Conservation (phyloP, 176 grass and related monocot genomes). For the Guadua angustifolia region DNA sequence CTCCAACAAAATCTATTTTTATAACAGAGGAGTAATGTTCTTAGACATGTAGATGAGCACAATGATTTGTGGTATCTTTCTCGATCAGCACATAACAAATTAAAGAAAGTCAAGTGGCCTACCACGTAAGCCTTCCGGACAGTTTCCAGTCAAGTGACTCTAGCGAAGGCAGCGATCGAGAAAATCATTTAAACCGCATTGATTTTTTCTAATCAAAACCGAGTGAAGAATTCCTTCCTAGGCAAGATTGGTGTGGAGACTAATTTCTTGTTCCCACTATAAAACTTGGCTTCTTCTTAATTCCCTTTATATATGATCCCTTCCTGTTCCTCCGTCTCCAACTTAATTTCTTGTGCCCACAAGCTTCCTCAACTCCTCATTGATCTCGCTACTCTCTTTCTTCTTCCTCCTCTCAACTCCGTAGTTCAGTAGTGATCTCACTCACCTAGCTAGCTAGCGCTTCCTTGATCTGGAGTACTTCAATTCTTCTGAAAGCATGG, state of each 20-base stretch:
- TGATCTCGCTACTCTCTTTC: background rate
- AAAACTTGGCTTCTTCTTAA: slow-evolving; percentile 39
- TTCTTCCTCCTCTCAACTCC: background rate
- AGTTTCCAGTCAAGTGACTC: background rate
- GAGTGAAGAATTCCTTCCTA: slow-evolving; percentile 43
- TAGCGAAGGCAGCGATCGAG: no score
- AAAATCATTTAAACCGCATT: no score
- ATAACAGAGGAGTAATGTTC: no score
- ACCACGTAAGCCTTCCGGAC: slow-evolving; percentile 23
- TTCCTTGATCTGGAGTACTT: background rate
- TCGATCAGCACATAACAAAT: no score
- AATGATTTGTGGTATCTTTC: slow-evolving; percentile 15
- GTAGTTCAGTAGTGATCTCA: background rate
- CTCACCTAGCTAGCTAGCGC: background rate
- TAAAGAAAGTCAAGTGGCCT: slow-evolving; percentile 27
- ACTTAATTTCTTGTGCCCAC: slow-evolving; percentile 40
- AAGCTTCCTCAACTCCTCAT: background rate
- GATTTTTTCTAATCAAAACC: slow-evolving; percentile 37
- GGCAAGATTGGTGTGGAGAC: slow-evolving; percentile 20
- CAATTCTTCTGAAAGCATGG: slow-evolving; percentile 15
- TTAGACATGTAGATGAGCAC: background rate
- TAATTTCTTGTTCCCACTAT: slow-evolving; percentile 22
- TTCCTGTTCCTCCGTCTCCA: slow-evolving; percentile 29
- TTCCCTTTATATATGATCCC: background rate
- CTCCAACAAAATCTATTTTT: no score